Evolutionary conservation across 1,284 basidiomycete species (phyloP), one percentile per base, ranked within the genome.

Genomic region (Xanthoconium separans): DNA sequence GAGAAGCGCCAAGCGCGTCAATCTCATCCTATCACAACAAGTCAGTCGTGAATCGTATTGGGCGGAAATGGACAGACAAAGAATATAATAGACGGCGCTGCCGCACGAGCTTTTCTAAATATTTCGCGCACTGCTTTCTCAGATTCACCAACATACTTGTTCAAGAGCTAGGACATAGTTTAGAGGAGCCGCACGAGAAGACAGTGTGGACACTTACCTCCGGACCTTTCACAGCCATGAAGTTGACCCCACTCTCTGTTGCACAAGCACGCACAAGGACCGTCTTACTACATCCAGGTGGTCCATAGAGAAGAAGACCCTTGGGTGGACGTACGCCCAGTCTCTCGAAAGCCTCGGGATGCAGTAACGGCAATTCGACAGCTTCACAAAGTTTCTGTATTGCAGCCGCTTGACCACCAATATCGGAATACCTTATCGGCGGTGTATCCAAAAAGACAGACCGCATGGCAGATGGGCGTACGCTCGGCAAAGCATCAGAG

Each of bases 211-310:
- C 56, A 46, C 58, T 12, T 53, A 91, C 93, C 81, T 99, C 97
- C 0, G 96, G 94, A 0, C 97, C 97, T 71, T 98, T 98, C 54
- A 99, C 92, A n/a, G 95, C 93, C 39, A 99, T 82, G 67, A 98
- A 99, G 71, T 99, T 99, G 58, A 98, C 84, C 0, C 94, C 95
- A 60, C 93, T 94, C 71, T 98, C 96, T 31, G 87, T 91, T 4
- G 97, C 97, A 62, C 96, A 87, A 1, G 97, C 96, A 51, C 94
- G 86, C 1, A 94, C 97, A 22, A 96, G 86, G 44, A 99, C 78
- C 0, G 97, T 99, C 76, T 99, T 99, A 66, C 91, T 94, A 68
- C 97, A 99, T 10, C 97, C 96, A 0, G 97, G 97, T 4, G 97
- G 97, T 1, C 97, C 97, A 72, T 98, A 99, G 16, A 99, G 75